Evolutionary conservation across 176 grass and related monocot genomes (phyloP).

Genomic region (Carex myosuroides): DNA sequence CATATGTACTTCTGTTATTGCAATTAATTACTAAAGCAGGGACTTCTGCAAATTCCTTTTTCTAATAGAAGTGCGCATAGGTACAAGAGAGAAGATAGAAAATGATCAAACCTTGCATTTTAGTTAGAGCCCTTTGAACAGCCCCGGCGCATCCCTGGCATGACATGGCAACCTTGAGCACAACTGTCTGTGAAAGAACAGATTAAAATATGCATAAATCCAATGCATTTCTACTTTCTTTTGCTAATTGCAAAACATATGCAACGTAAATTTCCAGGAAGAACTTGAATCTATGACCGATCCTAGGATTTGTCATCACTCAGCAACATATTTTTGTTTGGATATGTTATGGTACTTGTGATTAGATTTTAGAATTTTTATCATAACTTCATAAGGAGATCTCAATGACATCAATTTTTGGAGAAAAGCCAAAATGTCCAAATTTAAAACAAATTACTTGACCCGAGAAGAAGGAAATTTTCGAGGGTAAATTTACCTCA

Average conservation of each 20-base stretch:
- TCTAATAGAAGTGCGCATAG: neutral
- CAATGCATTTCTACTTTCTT: neutral
- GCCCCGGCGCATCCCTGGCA: slow-evolving; percentile 71
- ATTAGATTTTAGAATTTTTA: neutral
- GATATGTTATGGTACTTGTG: neutral
- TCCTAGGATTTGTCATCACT: neutral
- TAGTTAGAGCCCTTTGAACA: slow-evolving; percentile 63
- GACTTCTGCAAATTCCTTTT: neutral
- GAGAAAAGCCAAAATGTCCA: too few species aligned
- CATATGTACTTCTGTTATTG: neutral
- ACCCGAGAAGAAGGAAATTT: neutral
- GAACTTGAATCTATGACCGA: neutral
- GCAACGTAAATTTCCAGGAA: neutral
- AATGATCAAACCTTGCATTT: slow-evolving; percentile 61
- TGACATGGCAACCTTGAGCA: slow-evolving; percentile 82
- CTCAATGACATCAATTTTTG: neutral
- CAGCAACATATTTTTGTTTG: neutral
- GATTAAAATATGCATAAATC: neutral
- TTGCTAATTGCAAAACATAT: neutral
- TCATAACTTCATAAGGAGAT: neutral
- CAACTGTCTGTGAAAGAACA: slow-evolving; percentile 48
- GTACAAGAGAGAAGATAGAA: neutral
- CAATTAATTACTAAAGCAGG: neutral
- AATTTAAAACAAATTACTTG: too few species aligned
- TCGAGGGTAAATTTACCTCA: slow-evolving; percentile 11